Evolutionary conservation across 169 alveolate genomes (phyloP), one percentile per base, ranked within the genome.

Genomic region (Plasmodium coatneyi): DNA sequence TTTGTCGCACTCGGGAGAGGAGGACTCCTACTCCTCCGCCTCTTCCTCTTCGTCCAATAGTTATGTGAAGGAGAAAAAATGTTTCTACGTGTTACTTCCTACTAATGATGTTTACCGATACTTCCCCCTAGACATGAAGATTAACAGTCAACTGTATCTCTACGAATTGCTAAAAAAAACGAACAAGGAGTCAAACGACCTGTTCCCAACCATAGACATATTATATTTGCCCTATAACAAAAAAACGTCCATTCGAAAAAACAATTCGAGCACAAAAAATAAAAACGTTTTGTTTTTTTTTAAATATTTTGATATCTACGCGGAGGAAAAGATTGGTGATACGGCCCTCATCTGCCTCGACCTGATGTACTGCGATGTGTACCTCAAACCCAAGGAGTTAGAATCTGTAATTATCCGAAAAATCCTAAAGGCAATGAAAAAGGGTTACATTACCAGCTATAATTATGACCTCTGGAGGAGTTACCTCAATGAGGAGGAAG

Each of bases 301-400:
- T 49, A 91, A 91, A 91, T 91, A 91, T 71, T 91, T 91, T 91
- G 95, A 91, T 46, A 91, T 91, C 9, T 91, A 71, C 74, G 71
- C 72, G 14, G 80, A 91, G 16, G 92, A 91, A 71, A 54, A 71
- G 3, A 91, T 91, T 30, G 78, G 54, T 12, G 95, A 91, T 32
- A 34, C 89, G 6, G 70, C 92, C 36, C 60, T 91, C 19, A 34
- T 91, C 3, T 91, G 95, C 22, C 39, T 91, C 43, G 95, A 91
- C 66, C 7, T 91, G 1, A 34, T 91, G 6, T 74, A 81, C 30
- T 91, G 95, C 56, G 74, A 91, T 70, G 66, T 71, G 22, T 76
- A 76, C 60, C 25, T 91, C 52, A 91, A 91, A 74, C 84, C 92
- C 6, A 80, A 82, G 76, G 80, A 91, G 49, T 91, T 91, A 70